A percentile compares a stretch with the other conserved stretches of the same genome.
These are phyloP conservation scores for Thraustochytrium striatum DNA, from an alignment of 352 stramenopile species.

Conservation along the genomic window DNA sequence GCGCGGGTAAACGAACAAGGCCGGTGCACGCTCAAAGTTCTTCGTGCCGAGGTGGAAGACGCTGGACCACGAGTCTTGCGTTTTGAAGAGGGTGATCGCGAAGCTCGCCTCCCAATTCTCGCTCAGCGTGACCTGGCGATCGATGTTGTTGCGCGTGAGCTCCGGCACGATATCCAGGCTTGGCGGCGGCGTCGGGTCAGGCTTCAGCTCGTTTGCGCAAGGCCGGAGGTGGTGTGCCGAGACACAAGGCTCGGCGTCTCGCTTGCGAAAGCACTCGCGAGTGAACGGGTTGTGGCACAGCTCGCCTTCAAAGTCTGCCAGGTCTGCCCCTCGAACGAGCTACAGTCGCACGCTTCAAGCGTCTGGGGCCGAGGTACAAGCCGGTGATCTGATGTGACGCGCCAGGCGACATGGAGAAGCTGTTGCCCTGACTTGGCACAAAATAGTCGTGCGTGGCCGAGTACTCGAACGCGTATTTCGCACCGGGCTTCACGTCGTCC, in stretches of 20 bases:
- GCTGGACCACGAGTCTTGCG: not conserved
- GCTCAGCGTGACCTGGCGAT: not conserved
- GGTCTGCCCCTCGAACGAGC: not conserved
- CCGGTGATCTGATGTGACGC: not conserved
- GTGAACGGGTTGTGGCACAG: constrained; percentile 31
- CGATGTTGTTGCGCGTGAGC: not conserved
- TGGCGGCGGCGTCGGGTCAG: not conserved
- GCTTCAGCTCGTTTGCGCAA: constrained; percentile 3
- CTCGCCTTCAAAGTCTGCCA: not conserved
- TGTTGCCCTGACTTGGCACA: constrained; percentile 13
- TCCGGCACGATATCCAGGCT: not conserved
- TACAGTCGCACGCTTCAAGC: not conserved
- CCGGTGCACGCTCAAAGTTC: not conserved
- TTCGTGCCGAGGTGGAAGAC: not conserved
- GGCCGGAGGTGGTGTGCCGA: not conserved
- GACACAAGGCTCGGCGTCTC: not conserved
- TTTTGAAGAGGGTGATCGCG: not conserved
- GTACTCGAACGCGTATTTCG: not conserved
- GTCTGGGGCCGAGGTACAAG: not conserved
- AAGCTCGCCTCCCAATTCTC: not conserved
- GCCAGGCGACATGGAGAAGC: not conserved
- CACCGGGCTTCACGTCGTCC: not conserved
- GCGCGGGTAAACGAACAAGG: constrained; percentile 11
- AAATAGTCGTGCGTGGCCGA: constrained; percentile 27
- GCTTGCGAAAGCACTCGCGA: not conserved